Base-by-base conservation (phyloP, 371 early-diverging fungal genomes). In the Batrachochytrium dendrobatidis region DNA sequence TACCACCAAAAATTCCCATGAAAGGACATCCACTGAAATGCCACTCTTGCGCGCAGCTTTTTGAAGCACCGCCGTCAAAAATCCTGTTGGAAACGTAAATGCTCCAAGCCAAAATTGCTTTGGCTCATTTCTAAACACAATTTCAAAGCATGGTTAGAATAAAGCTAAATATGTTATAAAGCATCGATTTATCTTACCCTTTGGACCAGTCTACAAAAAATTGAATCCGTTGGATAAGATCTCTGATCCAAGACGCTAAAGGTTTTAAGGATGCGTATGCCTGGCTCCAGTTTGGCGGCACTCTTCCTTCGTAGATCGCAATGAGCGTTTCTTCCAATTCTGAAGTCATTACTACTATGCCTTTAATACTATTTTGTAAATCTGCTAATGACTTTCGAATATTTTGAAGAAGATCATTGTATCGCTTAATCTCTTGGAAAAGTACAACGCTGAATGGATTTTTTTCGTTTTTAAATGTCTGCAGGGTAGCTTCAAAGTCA, bases 321-420 rank as follows among this genome's bases (percentile, higher is more conserved):
- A 46, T 62, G 64, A 73, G 69, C 1, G 68, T 71, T 50, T 75
- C 77, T 53, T 82, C 82, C 31, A 82, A 56, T 50, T 76, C 81
- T 2, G 79, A 57, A 1, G 82, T 72, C 82, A 82, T 81, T 20
- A 82, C 70, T 25, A 80, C 76, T 7, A 79, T 67, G 15, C 82
- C 82, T 60, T 76, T 76, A 46, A 82, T 61, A 0, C 76, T 81
- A 20, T 81, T 75, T 45, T 80, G 74, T 22, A 82, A 49, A 10
- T 77, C 74, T 17, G 20, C 31, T 12, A 81, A 50, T 31, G 75
- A 72, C 33, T 66, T 64, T 20, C 64, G 24, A 6, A 82, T 77
- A n/a, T 55, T 62, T 34, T 50, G 48, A 15, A 82, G 62, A 34
- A 82, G 49, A 5, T 51, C 55, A 53, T 81, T 80, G 61, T 76